These are phyloP conservation scores for Colletotrichum costaricense DNA, from an alignment of 2,329 filamentous ascomycete species.

Conservation along the genomic window DNA sequence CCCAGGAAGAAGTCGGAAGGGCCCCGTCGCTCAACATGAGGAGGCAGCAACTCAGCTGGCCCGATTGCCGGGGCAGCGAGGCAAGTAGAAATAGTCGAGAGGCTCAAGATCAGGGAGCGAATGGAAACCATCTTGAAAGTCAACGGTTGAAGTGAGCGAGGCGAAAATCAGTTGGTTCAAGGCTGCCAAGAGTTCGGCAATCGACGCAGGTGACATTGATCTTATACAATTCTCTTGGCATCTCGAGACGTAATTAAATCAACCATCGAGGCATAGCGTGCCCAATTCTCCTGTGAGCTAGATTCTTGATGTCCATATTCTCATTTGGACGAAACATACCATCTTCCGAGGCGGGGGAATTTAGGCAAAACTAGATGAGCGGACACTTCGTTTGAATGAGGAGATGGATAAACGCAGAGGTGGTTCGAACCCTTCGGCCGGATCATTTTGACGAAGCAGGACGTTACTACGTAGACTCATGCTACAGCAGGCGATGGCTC, in stretches of 20 bases:
- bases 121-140: background rate
- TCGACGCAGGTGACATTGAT: background rate
- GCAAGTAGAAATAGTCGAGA: background rate
- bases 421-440: background rate
- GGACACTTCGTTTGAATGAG: background rate
- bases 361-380: background rate
- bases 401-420: background rate
- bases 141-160: background rate
- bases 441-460: background rate
- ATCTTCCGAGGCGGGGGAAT: background rate
- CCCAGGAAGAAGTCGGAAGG: background rate
- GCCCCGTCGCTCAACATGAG: background rate
- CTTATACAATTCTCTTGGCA: background rate
- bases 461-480: background rate
- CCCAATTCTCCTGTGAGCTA: too few relatives aligned
- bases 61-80: background rate
- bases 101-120: background rate
- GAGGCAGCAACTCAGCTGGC: background rate
- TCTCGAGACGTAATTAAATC: background rate
- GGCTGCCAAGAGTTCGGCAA: background rate
- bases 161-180: background rate
- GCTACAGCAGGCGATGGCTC: background rate
- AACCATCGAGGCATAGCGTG: background rate
- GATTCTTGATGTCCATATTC: background rate
- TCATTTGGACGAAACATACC: background rate